A percentile compares a stretch with the other conserved stretches of the same genome.
phyloP scores from a whole-genome alignment of 129 eudicot species.

The Apium graveolens region DNA sequence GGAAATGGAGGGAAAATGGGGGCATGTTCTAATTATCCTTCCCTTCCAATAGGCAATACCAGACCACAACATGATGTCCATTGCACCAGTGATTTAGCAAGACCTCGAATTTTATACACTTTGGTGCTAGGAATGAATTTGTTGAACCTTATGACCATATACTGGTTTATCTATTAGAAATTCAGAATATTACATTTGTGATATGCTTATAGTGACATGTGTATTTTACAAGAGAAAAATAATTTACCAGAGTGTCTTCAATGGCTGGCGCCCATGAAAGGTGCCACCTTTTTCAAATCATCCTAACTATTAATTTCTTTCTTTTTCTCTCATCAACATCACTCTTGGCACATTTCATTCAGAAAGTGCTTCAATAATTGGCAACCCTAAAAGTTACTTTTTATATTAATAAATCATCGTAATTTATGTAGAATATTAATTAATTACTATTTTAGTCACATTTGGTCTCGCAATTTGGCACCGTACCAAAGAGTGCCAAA shows the following conservation, averaged over 20 bases:
- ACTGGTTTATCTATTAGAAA: background rate
- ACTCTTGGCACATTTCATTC: background rate
- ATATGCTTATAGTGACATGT: background rate
- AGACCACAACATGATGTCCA: background rate
- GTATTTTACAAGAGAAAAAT: background rate
- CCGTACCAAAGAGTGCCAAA: background rate
- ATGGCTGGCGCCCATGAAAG: background rate
- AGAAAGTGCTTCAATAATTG: too few species aligned
- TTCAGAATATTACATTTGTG: background rate
- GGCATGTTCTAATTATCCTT: background rate
- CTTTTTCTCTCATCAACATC: background rate
- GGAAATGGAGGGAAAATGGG: background rate
- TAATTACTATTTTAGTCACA: background rate
- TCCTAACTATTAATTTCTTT: background rate
- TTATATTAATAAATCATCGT: too few species aligned
- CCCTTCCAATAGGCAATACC: background rate
- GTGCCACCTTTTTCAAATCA: background rate
- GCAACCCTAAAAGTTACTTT: background rate
- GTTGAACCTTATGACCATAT: background rate
- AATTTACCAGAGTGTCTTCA: background rate
- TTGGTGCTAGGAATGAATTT: background rate
- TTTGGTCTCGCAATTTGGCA: background rate
- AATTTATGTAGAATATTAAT: background rate
- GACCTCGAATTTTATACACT: background rate
- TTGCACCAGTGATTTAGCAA: background rate